phyloP scores from a whole-genome alignment of 192 early-diverging fungal species.

The Umbelopsis sp. region DNA sequence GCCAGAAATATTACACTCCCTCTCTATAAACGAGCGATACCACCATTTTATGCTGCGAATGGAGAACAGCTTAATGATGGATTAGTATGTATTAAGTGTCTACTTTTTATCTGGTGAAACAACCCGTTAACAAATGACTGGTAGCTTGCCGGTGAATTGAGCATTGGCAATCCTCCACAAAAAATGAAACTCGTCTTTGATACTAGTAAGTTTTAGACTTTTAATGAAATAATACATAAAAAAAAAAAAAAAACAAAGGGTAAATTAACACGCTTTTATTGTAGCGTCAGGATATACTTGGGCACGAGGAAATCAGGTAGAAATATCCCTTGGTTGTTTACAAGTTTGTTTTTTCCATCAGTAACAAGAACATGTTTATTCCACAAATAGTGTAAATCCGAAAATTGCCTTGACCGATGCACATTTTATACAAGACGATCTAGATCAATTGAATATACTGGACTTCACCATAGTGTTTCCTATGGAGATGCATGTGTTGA shows the following conservation, averaged over 20 bases:
- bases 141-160: slow-evolving; percentile 89
- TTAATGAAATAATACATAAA: background rate
- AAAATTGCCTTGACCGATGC: slow-evolving; percentile 32
- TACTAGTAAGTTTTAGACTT: slow-evolving; percentile 57
- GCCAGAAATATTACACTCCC: slow-evolving; percentile 1
- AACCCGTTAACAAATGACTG: background rate
- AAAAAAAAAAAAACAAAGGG: background rate
- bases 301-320: slow-evolving; percentile 27
- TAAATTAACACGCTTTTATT: background rate
- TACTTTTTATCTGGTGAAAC: background rate
- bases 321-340: background rate
- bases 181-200: slow-evolving; percentile 91
- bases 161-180: slow-evolving; percentile 86
- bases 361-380: background rate
- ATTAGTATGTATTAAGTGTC: background rate
- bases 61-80: background rate
- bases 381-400: slow-evolving; percentile 19
- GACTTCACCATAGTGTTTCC: slow-evolving; percentile 21
- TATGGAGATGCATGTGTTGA: slow-evolving; percentile 30
- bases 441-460: slow-evolving; percentile 11
- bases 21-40: slow-evolving; percentile 4
- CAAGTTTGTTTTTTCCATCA: background rate
- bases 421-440: slow-evolving; percentile 30
- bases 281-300: slow-evolving; percentile 35
- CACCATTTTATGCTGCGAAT: background rate